Conservation (phyloP, 495 filamentous ascomycete genomes). For the Delitschia confertaspora region DNA sequence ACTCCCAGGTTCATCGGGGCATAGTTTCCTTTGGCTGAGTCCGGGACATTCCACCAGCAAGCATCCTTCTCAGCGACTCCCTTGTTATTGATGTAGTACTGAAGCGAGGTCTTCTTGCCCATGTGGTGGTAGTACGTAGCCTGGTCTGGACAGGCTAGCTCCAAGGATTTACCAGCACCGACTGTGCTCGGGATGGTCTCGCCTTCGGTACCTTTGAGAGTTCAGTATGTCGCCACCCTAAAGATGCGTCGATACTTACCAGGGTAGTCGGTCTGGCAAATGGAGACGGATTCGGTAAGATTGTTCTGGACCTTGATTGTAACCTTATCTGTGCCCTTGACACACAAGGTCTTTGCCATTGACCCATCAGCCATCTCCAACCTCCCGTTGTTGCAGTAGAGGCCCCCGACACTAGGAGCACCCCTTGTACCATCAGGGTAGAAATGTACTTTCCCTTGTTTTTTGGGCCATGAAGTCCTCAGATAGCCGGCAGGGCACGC, state of each 20-base stretch:
- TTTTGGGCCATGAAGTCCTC: constrained; percentile 83
- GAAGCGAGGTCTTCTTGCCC: constrained; percentile 67
- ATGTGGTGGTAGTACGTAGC: constrained; percentile 67
- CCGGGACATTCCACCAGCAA: constrained; percentile 64
- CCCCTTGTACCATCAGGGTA: too few relatives aligned
- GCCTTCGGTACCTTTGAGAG: constrained; percentile 52
- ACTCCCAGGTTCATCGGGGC: constrained; percentile 84
- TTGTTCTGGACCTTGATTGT: constrained; percentile 63
- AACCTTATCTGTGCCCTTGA: constrained; percentile 54
- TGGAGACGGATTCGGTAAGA: constrained; percentile 51
- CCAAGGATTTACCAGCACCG: constrained; percentile 44
- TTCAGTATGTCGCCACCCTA: constrained; percentile 8
- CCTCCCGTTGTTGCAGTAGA: constrained; percentile 72
- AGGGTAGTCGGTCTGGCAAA: constrained; percentile 96
- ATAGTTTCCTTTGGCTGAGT: constrained; percentile 66
- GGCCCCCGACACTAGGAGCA: constrained; percentile 80
- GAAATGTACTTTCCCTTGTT: constrained; percentile 68
- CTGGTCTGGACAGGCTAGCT: constrained; percentile 66
- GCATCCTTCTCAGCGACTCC: constrained; percentile 58
- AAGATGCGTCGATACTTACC: constrained; percentile 41
- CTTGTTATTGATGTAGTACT: constrained; percentile 92
- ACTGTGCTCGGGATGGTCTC: constrained; percentile 71
- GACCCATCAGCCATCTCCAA: constrained; percentile 64
- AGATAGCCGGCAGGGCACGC: constrained; percentile 86
- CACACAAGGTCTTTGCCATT: constrained; percentile 64